Evolutionary conservation across 2,329 filamentous ascomycete genomes (phyloP).

Genomic region (Botrytis fragariae): DNA sequence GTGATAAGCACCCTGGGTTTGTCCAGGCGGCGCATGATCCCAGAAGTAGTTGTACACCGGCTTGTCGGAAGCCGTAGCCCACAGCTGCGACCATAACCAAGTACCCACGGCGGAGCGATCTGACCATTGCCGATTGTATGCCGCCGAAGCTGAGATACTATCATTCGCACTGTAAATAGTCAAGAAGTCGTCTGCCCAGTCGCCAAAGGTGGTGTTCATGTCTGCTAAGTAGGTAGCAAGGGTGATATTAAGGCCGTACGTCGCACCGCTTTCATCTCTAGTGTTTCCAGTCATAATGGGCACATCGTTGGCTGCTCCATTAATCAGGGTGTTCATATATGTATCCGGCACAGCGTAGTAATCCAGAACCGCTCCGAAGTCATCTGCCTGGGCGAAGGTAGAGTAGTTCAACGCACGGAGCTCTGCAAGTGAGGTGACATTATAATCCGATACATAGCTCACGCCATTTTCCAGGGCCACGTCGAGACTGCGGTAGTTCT

Average conservation of each 20-base stretch:
- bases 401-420: constrained; percentile 4
- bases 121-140: constrained; percentile 23
- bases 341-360: constrained; percentile 31
- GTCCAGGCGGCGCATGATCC: constrained; percentile 35
- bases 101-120: background rate
- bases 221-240: constrained; percentile 32
- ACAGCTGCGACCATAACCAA: background rate
- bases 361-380: constrained; percentile 27
- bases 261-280: constrained; percentile 22
- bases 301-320: constrained; percentile 38
- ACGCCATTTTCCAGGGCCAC: constrained; percentile 17
- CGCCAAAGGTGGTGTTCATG: constrained; percentile 8
- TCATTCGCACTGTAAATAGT: background rate
- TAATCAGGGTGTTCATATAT: constrained; percentile 14
- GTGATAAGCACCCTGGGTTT: constrained; percentile 34
- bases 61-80: constrained; percentile 27
- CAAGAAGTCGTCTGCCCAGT: background rate
- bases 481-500: constrained; percentile 26
- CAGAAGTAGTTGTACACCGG: constrained; percentile 38
- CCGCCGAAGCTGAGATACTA: background rate
- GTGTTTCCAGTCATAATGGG: constrained; percentile 41
- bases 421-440: constrained; percentile 28
- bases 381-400: background rate
- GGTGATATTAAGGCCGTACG: constrained; percentile 38
- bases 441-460: constrained; percentile 25